Percentiles rank a stretch among this genome's conserved stretches.
Evolutionary conservation across 306 rosid species (phyloP).

Genomic region (Hippophae rhamnoides): DNA sequence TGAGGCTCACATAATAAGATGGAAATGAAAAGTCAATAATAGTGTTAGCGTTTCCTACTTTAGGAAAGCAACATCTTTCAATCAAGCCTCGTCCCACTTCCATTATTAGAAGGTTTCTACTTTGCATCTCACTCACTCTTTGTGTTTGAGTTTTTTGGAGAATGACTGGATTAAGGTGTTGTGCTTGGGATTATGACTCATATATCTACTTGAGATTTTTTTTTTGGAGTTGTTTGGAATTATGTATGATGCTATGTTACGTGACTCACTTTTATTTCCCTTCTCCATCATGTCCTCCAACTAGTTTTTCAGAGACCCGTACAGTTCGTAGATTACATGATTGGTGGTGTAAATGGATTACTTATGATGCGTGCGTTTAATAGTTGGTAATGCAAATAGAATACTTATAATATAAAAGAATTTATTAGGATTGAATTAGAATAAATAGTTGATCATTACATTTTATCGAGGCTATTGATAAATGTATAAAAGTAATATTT

Average conservation of each 20-base stretch:
- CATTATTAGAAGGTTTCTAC: slow-evolving; percentile 46
- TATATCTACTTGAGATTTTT: not conserved
- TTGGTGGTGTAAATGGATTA: no score
- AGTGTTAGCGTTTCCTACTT: slow-evolving; percentile 31
- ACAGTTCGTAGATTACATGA: no score
- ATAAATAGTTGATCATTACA: no score
- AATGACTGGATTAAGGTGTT: not conserved
- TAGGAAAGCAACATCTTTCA: slow-evolving; percentile 27
- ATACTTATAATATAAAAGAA: no score
- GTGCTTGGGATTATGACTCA: slow-evolving; percentile 4
- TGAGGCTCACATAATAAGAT: slow-evolving; percentile 33
- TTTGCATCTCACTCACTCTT: slow-evolving; percentile 17
- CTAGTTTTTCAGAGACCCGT: no score
- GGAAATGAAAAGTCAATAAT: no score
- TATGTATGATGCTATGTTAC: slow-evolving; percentile 24
- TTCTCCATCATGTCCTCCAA: not conserved
- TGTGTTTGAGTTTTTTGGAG: not conserved
- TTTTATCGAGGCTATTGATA: no score
- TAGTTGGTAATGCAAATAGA: no score
- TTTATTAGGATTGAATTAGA: no score
- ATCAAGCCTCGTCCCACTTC: slow-evolving; percentile 65
- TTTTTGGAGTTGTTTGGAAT: slow-evolving; percentile 18
- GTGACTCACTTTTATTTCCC: slow-evolving; percentile 16
- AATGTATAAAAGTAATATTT: no score
- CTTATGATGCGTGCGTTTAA: no score